Base-by-base conservation (phyloP, 2,329 filamentous ascomycete species). In the Rhexocercosporidium sp. region DNA sequence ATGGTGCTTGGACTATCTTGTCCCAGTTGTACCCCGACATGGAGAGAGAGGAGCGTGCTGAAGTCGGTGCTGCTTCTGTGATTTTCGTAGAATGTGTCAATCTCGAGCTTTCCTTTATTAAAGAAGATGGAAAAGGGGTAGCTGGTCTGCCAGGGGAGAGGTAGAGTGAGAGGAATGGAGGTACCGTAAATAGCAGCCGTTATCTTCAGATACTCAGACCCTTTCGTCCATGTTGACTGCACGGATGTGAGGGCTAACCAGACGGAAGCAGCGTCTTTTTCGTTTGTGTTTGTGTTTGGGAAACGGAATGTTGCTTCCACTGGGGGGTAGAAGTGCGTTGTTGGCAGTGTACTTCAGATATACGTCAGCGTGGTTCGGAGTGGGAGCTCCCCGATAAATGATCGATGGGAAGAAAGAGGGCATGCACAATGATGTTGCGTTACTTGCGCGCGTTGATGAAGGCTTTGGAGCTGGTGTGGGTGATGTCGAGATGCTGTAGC, bases 191-290 rank as follows among this genome's bases (percentile, higher is more conserved):
- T 16, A n/a, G 61, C 61, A 41, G 47, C 20, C 7, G 49, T 63
- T 16, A 63, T 63, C 34, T 37, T 63, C 14, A 49, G 34, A 46
- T 63, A 63, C 16, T n/a, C 22, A 16, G 22, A 0, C 14, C 61
- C 61, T 12, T 31, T 31, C 14, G 61, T 56, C 61, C 61, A 63
- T 51, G 47, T 63, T 12, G 61, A 54, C 37, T 63, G 61, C 2
- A 56, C 34, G 22, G 61, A 54, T 41, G 47, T 63, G 18, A 63
- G 34, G 8, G 47, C 61, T 20, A 12, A 16, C 20, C 22, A 39
- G 22, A 63, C 51, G 34, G 49, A 54, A 20, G 49, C 14, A 1
- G 47, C 49, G 25, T 41, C 51, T 22, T 16, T 20, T 18, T 37
- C 54, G 20, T 57, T 41, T 34, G 3, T 57, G 20, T 41, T 57